A percentile compares a stretch with the other conserved stretches of the same genome.
Evolutionary conservation across 208 protist genomes (phyloP).

Genomic region (Zelonia costaricensis): DNA sequence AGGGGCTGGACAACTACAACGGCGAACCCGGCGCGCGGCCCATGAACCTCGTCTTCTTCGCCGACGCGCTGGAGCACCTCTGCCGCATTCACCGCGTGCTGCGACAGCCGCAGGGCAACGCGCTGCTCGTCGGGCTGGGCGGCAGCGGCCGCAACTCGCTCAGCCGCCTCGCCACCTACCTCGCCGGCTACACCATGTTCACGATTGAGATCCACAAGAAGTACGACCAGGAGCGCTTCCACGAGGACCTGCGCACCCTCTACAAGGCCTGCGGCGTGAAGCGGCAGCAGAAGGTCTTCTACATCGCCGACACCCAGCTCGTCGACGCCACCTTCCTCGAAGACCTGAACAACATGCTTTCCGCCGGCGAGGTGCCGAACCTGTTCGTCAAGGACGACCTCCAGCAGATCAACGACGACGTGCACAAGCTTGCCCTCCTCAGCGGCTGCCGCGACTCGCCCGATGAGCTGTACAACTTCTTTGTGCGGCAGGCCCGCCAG

Average conservation of each 20-base stretch:
- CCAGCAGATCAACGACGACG: constrained; percentile 90
- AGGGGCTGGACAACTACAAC: constrained; percentile 95
- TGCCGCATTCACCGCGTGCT: constrained; percentile 97
- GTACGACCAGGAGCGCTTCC: constrained; percentile 96
- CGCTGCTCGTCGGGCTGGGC: constrained; percentile 97
- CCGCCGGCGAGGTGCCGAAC: constrained; percentile 98
- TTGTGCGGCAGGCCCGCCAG: constrained; percentile 94
- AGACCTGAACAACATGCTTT: constrained; percentile 98
- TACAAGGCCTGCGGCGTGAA: constrained; percentile 95
- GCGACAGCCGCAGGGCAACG: constrained; percentile 96
- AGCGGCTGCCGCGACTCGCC: constrained; percentile 89
- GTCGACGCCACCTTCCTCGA: constrained; percentile 96
- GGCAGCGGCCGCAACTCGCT: constrained; percentile 97
- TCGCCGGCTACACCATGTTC: constrained; percentile 95
- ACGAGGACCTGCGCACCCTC: constrained; percentile 97
- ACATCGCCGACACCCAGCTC: constrained; percentile 98
- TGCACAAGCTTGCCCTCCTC: constrained; percentile 89
- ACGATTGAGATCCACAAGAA: constrained; percentile 97
- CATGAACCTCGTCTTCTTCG: constrained; percentile 98
- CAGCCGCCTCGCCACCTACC: constrained; percentile 96
- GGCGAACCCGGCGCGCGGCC: constrained; percentile 83
- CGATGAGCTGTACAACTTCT: constrained; percentile 96
- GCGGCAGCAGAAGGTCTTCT: constrained; percentile 96
- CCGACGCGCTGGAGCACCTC: constrained; percentile 97
- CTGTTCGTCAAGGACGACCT: constrained; percentile 97